These are phyloP conservation scores for Hypholoma sublateritium DNA, from an alignment of 768 basidiomycete species.

Conservation along the genomic window DNA sequence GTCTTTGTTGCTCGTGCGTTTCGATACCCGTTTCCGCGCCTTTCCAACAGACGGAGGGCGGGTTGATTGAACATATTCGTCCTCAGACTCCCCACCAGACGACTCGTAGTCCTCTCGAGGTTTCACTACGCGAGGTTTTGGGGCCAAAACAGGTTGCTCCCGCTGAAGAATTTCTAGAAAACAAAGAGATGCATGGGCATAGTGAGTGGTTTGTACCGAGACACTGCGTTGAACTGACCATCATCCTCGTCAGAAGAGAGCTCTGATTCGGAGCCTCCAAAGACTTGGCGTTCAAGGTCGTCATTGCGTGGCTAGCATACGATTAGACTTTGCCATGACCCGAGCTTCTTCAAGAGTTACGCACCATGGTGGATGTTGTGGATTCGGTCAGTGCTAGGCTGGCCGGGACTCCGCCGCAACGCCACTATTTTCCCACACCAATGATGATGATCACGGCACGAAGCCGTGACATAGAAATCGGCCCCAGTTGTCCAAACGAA, in stretches of 20 bases:
- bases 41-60: constrained; percentile 21
- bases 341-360: constrained; percentile 1
- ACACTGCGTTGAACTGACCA: constrained; percentile 27
- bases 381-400: neutral
- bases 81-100: constrained; percentile 45
- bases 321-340: constrained; percentile 3
- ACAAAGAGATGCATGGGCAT: neutral
- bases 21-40: constrained; percentile 30
- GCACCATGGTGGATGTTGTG: constrained; percentile 20
- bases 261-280: constrained; percentile 84
- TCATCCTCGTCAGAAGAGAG: constrained; percentile 77
- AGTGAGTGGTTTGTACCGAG: neutral
- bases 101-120: constrained; percentile 51
- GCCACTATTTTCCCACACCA: neutral
- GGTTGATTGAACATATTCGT: constrained; percentile 45
- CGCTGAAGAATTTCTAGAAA: constrained; percentile 41
- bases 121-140: constrained; percentile 22
- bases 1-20: constrained; percentile 26
- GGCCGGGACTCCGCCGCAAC: neutral
- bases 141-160: constrained; percentile 27
- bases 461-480: neutral
- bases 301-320: constrained; percentile 22
- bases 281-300: constrained; percentile 69
- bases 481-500: neutral
- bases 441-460: constrained; percentile 7